Evolutionary conservation across 148 eudicot species (phyloP), one percentile per base, ranked within the genome.

Genomic region (Rhododendron williamsianum): DNA sequence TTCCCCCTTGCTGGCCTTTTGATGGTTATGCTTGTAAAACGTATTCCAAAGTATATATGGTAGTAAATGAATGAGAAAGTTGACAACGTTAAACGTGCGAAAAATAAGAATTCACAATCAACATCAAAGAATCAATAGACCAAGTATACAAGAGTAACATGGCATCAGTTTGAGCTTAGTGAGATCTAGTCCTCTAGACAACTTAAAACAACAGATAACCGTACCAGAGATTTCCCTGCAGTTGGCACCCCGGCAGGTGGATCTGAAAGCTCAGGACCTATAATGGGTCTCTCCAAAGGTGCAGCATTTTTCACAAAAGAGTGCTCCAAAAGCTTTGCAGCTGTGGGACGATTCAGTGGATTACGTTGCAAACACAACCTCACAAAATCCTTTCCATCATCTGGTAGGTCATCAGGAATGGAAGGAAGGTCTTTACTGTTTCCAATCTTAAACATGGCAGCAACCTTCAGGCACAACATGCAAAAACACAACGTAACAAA

Each of bases 361-460:
- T 96, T 86, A 36, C 98, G 92, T 84, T 95, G 98, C 92, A 96
- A 89, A 91, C 99, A 96, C 85, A 83, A 80, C 89, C 89, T 91
- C 88, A 95, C 96, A 85, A 96, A 96, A 80, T 94, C 97, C 87
- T 96, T 96, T 73, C 98, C 98, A 77, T 95, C 98, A 72, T 95
- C 93, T 79, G 99, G 95, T 58, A 96, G 96, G 84, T 92, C 87
- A 86, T 92, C 96, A 9, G 99, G 99, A 85, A 96, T 96, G 48
- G 92, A 89, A 30, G 99, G 99, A 78, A 94, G 93, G 81, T 96
- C 99, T 90, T 96, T 96, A 91, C 98, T 93, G 67, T 95, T 94
- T 38, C 97, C 96, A 85, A 96, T 94, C 89, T 96, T 96, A 88
- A 96, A 96, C 94, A 96, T 94, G 51, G 98, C 99, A 81, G 98